These are phyloP conservation scores for Withania somnifera DNA, from an alignment of 305 asterid genomes.

Conservation along the genomic window DNA sequence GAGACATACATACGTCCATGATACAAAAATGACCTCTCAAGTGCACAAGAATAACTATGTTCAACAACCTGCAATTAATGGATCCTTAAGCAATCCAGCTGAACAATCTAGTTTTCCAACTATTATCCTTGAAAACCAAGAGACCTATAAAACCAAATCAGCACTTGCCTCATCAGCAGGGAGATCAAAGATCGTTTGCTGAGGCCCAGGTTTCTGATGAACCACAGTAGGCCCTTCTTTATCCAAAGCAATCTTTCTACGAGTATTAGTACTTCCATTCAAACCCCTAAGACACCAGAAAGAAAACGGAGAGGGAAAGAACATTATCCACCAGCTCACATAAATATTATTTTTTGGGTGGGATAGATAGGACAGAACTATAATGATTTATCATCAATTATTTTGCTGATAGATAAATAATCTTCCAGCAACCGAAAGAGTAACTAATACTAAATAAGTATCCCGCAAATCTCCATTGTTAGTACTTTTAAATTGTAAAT, in stretches of 20 bases:
- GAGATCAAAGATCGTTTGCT: constrained; percentile 78
- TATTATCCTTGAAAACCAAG: neutral
- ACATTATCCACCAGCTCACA: neutral
- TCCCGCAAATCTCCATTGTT: neutral
- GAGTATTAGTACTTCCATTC: constrained; percentile 38
- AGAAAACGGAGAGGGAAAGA: neutral
- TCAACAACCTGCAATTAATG: constrained; percentile 53
- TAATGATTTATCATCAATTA: neutral
- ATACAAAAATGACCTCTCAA: constrained; percentile 89
- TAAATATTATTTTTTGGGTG: neutral
- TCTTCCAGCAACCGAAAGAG: neutral
- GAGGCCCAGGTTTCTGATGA: constrained; percentile 80
- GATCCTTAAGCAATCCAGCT: neutral
- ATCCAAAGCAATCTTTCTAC: constrained; percentile 32
- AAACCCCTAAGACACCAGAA: constrained; percentile 38
- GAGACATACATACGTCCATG: constrained; percentile 94
- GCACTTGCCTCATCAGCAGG: constrained; percentile 74
- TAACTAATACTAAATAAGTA: neutral
- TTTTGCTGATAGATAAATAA: neutral
- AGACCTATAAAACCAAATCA: neutral
- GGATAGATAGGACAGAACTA: neutral
- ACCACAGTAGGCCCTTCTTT: constrained; percentile 56
- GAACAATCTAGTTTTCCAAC: neutral
- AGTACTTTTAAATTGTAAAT: neutral
- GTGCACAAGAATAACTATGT: constrained; percentile 95